Evolutionary conservation across 1,139 yeast genomes (phyloP), one percentile per base, ranked within the genome.

Genomic region (Pichia sp.): DNA sequence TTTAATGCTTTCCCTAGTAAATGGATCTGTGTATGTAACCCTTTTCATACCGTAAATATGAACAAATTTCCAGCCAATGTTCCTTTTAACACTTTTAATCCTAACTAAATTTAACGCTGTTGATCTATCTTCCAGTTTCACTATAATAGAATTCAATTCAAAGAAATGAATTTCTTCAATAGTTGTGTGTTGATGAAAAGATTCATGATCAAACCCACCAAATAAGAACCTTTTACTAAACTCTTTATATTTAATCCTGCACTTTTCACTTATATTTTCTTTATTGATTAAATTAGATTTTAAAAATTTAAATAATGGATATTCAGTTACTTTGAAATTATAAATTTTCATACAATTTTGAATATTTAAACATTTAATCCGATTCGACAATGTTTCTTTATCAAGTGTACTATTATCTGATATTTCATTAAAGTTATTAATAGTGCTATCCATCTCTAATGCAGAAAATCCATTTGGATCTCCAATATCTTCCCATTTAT

Each of bases 401-500:
- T 22, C 22, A 9, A 37, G 18, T 19, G 26, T 6, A 18, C 25
- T 24, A n/a, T 36, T 11, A 4, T 34, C 26, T 3, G 34, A 28
- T 18, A 36, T 6, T 10, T 33, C 15, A 11, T 20, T 20, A 10
- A 33, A 36, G 9, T 24, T 6, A 5, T 36, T 15, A 5, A 42
- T 29, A 1, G 36, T 15, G 8, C 21, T 21, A 20, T 28, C 20
- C 37, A 39, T 33, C 15, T 31, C 18, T 9, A 25, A 25, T 9
- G 25, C 9, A 5, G 45, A 43, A 28, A 28, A 14, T 13, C 35
- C 36, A n/a, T 24, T 36, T 5, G 36, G 27, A 18, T 35, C 38
- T 1, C 47, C 47, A 16, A 38, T 23, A 29, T 44, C 41, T 14
- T 44, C 43, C 47, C 47, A 41, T 30, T 23, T 41, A 2, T 38